These are phyloP conservation scores for Adansonia madagascariensis DNA, from an alignment of 441 rosid genomes.

Conservation along the genomic window DNA sequence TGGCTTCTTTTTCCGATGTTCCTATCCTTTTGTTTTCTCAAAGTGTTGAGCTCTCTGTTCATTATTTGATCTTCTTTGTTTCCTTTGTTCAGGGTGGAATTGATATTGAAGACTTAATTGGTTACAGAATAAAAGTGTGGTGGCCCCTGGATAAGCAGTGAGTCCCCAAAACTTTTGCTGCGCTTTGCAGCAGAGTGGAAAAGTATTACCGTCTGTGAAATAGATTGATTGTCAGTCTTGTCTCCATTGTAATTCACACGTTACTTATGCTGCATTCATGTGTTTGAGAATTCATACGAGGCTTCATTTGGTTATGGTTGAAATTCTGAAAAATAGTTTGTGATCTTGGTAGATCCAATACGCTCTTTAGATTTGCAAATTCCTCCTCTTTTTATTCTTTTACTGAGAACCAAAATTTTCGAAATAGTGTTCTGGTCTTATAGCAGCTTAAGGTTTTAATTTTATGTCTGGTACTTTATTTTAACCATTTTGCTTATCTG, in stretches of 20 bases:
- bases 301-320: not conserved
- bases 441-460: not conserved
- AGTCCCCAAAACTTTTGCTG: slow-evolving; percentile 36
- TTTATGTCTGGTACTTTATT: not conserved
- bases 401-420: not conserved
- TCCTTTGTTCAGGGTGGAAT: slow-evolving; percentile 60
- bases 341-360: not conserved
- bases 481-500: not conserved
- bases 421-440: not conserved
- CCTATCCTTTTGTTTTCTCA: not conserved
- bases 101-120: slow-evolving; percentile 74
- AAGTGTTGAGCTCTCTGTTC: slow-evolving; percentile 11
- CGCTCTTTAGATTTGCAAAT: not conserved
- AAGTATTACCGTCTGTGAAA: slow-evolving; percentile 10
- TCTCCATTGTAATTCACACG: not conserved
- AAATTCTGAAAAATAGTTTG: slow-evolving; percentile 13
- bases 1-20: slow-evolving; percentile 1
- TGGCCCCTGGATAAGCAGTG: slow-evolving; percentile 99
- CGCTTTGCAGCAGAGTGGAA: not conserved
- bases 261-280: slow-evolving; percentile 9
- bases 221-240: slow-evolving; percentile 1
- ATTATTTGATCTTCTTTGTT: slow-evolving; percentile 37
- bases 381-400: slow-evolving; percentile 10
- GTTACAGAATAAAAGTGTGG: slow-evolving; percentile 92
- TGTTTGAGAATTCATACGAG: not conserved